Evolutionary conservation across 345 rosid species (phyloP).

Genomic region (Gynandropsis gynandra): DNA sequence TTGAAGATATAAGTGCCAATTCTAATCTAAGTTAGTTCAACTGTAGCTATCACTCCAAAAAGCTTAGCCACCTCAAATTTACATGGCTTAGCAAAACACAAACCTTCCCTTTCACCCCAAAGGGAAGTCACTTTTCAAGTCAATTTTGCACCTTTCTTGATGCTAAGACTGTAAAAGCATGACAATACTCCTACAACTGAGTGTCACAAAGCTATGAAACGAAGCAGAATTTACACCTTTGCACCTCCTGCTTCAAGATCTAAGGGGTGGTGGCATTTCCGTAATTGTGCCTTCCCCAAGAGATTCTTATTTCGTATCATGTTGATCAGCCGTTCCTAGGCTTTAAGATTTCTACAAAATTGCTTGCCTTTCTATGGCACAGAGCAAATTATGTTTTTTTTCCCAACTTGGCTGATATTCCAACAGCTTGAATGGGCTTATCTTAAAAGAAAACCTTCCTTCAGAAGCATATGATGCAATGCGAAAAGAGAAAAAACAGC

Average conservation of each 20-base stretch:
- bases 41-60: constrained; percentile 54
- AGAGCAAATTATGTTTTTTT: constrained; percentile 25
- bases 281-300: constrained; percentile 42
- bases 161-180: constrained; percentile 30
- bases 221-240: constrained; percentile 44
- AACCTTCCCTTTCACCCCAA: constrained; percentile 40
- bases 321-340: constrained; percentile 67
- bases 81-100: constrained; percentile 27
- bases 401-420: too few species aligned
- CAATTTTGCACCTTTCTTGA: constrained; percentile 12
- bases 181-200: constrained; percentile 49
- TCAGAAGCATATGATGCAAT: constrained; percentile 30
- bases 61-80: constrained; percentile 52
- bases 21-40: constrained; percentile 37
- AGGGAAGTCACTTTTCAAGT: constrained; percentile 34
- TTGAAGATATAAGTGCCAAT: constrained; percentile 26
- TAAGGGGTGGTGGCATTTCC: constrained; percentile 34
- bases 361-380: constrained; percentile 29
- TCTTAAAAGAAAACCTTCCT: constrained; percentile 41
- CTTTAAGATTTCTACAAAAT: constrained; percentile 32
- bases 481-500: constrained; percentile 22
- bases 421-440: constrained; percentile 34
- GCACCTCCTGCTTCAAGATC: constrained; percentile 23
- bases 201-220: constrained; percentile 33
- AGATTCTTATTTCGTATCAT: constrained; percentile 37